Evolutionary conservation across 1,284 basidiomycete species (phyloP).

Genomic region (Sporisorium exsertum): DNA sequence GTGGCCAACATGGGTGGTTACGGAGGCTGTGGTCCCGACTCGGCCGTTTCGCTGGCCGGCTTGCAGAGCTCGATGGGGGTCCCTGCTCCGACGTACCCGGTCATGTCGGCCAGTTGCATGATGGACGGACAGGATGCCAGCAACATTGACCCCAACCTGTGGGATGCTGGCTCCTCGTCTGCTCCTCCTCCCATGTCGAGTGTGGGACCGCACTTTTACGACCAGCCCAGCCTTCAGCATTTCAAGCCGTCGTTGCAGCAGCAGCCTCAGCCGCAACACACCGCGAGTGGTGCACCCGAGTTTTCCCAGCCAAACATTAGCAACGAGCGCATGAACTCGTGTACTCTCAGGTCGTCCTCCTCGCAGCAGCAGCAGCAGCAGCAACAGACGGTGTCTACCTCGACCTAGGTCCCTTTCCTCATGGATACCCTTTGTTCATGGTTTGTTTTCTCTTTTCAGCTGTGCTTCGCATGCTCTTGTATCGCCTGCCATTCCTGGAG

Average conservation of each 20-base stretch:
- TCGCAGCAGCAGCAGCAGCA: conserved; percentile 12
- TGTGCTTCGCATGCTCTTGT: not conserved
- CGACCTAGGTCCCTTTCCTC: not conserved
- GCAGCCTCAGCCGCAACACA: conserved; percentile 9
- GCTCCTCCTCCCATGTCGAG: conserved; percentile 12
- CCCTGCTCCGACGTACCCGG: conserved; percentile 4
- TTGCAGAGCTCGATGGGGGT: conserved; percentile 15
- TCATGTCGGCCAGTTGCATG: conserved; percentile 19
- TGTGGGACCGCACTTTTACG: conserved; percentile 24
- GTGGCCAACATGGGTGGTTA: conserved; percentile 23
- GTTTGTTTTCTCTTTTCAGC: not conserved
- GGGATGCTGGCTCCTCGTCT: conserved; percentile 18
- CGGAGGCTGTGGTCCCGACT: conserved; percentile 10
- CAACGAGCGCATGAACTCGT: conserved; percentile 15
- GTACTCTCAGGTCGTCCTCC: conserved; percentile 13
- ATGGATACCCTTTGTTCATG: not conserved
- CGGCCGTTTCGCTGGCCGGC: conserved; percentile 1
- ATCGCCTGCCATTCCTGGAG: not conserved
- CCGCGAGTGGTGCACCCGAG: not conserved
- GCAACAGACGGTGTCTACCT: not conserved
- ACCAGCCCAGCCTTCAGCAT: conserved; percentile 14
- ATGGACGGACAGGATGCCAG: conserved; percentile 9
- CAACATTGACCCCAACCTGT: conserved; percentile 29
- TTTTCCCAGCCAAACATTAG: conserved; percentile 9
- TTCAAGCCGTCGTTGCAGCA: conserved; percentile 10